phyloP scores from a whole-genome alignment of 2,329 filamentous ascomycete genomes.

The Beauveria bassiana region DNA sequence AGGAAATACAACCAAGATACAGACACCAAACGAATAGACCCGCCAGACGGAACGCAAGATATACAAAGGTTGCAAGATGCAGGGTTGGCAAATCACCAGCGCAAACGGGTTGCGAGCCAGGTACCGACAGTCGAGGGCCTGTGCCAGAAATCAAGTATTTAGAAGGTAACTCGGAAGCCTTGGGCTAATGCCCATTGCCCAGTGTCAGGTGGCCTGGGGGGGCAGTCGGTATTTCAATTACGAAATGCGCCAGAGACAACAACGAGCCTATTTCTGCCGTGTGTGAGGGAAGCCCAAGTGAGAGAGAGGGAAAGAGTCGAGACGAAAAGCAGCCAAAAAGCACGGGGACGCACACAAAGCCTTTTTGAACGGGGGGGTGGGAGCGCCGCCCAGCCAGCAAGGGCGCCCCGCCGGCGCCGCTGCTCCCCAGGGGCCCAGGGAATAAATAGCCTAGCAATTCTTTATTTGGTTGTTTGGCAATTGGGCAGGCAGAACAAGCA shows the following conservation, averaged over 20 bases:
- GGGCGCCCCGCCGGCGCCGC: no score
- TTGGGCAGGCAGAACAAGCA: background rate
- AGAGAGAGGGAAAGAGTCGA: background rate
- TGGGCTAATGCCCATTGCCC: background rate
- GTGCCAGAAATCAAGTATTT: background rate
- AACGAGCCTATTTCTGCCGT: background rate
- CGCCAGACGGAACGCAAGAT: background rate
- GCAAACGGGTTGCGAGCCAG: background rate
- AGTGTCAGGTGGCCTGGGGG: background rate
- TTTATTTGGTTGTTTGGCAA: background rate
- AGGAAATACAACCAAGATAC: constrained; percentile 10
- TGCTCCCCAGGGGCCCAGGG: no score
- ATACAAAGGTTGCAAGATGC: constrained; percentile 5
- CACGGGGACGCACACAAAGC: no score
- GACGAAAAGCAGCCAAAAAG: no score
- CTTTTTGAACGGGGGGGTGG: no score
- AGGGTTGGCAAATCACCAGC: background rate
- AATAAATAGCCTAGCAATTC: no score
- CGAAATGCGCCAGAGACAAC: background rate
- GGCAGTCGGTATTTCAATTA: background rate
- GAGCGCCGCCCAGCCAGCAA: no score
- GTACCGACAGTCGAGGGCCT: background rate
- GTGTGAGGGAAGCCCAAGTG: no score
- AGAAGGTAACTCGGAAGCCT: background rate
- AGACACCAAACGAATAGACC: constrained; percentile 7